Conservation (phyloP, 805 yeast species). For the Lipomyces lipofer region DNA sequence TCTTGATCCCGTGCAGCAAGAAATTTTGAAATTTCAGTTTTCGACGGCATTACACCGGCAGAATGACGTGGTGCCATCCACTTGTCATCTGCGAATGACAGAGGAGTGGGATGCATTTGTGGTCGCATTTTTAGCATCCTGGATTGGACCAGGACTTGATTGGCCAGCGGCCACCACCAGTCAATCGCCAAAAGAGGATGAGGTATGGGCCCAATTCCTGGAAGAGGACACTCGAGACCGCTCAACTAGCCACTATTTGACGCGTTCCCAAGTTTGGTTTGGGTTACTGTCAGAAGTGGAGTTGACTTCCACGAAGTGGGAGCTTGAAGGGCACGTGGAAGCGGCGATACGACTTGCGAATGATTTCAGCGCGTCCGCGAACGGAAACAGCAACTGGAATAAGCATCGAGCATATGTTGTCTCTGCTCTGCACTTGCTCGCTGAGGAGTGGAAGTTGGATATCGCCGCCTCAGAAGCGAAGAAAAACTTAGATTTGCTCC, state of each 20-base stretch:
- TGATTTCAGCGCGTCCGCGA: background rate
- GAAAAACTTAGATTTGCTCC: conserved; percentile 50
- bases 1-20: conserved; percentile 13
- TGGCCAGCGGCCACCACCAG: background rate
- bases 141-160: conserved; percentile 24
- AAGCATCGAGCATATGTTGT: conserved; percentile 41
- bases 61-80: background rate
- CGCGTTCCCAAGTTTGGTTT: conserved; percentile 5
- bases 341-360: conserved; percentile 7
- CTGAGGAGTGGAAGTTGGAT: conserved; percentile 73
- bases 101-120: conserved; percentile 29
- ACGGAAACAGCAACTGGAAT: conserved; percentile 2
- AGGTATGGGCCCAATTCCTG: background rate
- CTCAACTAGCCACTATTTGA: background rate
- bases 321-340: background rate
- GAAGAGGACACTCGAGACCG: background rate
- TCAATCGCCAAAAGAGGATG: background rate
- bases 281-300: background rate
- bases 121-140: conserved; percentile 22
- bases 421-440: conserved; percentile 67
- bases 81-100: background rate
- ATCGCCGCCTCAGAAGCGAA: conserved; percentile 32
- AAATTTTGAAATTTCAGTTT: conserved; percentile 4
- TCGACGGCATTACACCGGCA: conserved; percentile 14
- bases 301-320: background rate